Base-by-base conservation (phyloP, 768 basidiomycete genomes). In the Lanmaoa rubissima region DNA sequence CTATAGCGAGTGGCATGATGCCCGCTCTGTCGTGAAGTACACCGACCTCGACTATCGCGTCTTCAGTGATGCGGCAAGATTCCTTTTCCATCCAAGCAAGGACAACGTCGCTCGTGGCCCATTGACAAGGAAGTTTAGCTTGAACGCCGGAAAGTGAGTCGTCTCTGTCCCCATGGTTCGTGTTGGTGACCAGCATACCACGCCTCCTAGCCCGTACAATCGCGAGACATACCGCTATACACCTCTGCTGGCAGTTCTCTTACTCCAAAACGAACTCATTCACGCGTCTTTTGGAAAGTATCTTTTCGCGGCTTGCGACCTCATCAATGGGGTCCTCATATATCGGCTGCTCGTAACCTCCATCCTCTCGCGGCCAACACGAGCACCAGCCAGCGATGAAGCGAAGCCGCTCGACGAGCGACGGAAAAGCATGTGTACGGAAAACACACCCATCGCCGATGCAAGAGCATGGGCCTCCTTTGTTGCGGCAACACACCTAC, bases 41-140 rank as follows among this genome's bases (percentile, higher is more conserved):
- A 98, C 97, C n/a, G 97, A 99, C 73, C 80, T 98, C 61, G 97
- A 99, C 74, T 98, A 98, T 73, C 82, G 85, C 38, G 96, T 99
- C 63, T 97, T 98, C 77, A 90, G 83, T 45, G 96, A 98, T 70
- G 97, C 97, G 5, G 86, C 94, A 1, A 76, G 74, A 41, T 92
- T 91, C 67, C 66, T 92, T 34, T 69, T 83, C 28, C 65, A 77
- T 45, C 81, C 86, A 51, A 63, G 73, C n/a, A 59, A 68, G 32
- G 71, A 60, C 28, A 88, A 87, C 64, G 61, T 59, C 24, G 91
- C 88, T 19, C 78, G 79, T 59, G 94, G 94, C 11, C 78, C 83
- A 31, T 62, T 88, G 43, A 76, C 74, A 21, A 60, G 67, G 13
- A 65, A 70, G 28, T 64, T 82, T 10, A 69, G 72, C 14, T 49